These are phyloP conservation scores for Cronartium ribicola DNA, from an alignment of 1,284 basidiomycete species.

Conservation along the genomic window DNA sequence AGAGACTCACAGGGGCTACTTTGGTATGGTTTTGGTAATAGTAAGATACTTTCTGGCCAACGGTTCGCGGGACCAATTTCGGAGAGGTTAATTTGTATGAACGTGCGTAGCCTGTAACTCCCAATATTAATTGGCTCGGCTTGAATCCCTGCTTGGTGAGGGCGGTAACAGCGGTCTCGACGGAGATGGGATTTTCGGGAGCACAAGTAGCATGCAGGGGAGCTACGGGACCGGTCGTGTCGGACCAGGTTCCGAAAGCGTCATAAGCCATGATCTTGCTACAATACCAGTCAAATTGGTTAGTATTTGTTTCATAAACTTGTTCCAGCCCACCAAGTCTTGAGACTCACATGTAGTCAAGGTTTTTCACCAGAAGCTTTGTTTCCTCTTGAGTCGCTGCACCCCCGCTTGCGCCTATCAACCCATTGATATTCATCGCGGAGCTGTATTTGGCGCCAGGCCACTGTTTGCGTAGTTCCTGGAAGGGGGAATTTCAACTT, in stretches of 20 bases:
- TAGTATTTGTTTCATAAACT: too few species aligned
- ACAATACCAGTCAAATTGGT: too few species aligned
- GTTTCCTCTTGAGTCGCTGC: slow-evolving; percentile 10
- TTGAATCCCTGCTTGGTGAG: slow-evolving; percentile 28
- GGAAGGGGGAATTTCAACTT: neutral
- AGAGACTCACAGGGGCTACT: slow-evolving; percentile 10
- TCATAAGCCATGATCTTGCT: slow-evolving; percentile 41
- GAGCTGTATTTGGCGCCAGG: slow-evolving; percentile 13
- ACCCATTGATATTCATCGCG: slow-evolving; percentile 4
- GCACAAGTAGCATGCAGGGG: slow-evolving; percentile 18
- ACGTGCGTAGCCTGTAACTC: slow-evolving; percentile 34
- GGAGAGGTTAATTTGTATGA: slow-evolving; percentile 15
- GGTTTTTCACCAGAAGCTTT: neutral
- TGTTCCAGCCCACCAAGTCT: neutral
- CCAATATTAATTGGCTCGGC: slow-evolving; percentile 19
- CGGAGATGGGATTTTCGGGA: neutral
- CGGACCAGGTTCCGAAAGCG: slow-evolving; percentile 30
- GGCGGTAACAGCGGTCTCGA: slow-evolving; percentile 9
- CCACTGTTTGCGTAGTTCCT: slow-evolving; percentile 37
- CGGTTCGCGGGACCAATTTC: neutral
- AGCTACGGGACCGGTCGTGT: slow-evolving; percentile 21
- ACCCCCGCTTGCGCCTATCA: slow-evolving; percentile 12
- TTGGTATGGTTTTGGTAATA: slow-evolving; percentile 37
- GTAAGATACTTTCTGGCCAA: slow-evolving; percentile 5
- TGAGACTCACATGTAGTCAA: slow-evolving; percentile 20